Percentiles rank a stretch among this genome's conserved stretches.
Evolutionary conservation across 345 rosid genomes (phyloP).

Genomic region (Psidium guajava): DNA sequence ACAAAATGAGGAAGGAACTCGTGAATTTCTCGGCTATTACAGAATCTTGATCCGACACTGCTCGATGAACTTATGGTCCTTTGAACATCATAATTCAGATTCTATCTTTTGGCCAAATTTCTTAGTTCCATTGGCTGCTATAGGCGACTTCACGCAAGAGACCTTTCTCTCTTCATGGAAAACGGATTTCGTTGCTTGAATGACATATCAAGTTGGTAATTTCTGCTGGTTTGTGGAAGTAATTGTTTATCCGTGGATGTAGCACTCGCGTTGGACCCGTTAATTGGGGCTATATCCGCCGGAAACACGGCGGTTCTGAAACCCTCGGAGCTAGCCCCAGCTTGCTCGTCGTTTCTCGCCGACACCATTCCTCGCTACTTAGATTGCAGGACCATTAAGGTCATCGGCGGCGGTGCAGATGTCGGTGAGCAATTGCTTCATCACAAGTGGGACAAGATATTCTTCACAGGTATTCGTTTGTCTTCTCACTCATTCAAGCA

Average conservation of each 20-base stretch:
- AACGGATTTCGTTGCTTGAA: neutral
- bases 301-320: slow-evolving; percentile 72
- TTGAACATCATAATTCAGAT: neutral
- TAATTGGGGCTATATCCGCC: slow-evolving; percentile 88
- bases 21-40: neutral
- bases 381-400: slow-evolving; percentile 58
- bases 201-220: neutral
- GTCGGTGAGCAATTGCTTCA: slow-evolving; percentile 40
- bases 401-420: slow-evolving; percentile 56
- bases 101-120: neutral
- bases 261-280: slow-evolving; percentile 71
- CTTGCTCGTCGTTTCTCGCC: slow-evolving; percentile 44
- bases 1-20: neutral
- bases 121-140: neutral
- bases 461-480: slow-evolving; percentile 60
- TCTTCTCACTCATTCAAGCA: neutral
- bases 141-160: neutral
- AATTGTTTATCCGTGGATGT: slow-evolving; percentile 7
- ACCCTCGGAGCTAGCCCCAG: slow-evolving; percentile 65
- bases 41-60: neutral
- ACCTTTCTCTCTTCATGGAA: neutral
- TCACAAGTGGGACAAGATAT: slow-evolving; percentile 85
- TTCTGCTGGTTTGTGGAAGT: neutral
- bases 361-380: slow-evolving; percentile 48
- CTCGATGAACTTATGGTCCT: neutral